Base-by-base conservation (phyloP, 1,139 yeast species). In the Pichia sp. region DNA sequence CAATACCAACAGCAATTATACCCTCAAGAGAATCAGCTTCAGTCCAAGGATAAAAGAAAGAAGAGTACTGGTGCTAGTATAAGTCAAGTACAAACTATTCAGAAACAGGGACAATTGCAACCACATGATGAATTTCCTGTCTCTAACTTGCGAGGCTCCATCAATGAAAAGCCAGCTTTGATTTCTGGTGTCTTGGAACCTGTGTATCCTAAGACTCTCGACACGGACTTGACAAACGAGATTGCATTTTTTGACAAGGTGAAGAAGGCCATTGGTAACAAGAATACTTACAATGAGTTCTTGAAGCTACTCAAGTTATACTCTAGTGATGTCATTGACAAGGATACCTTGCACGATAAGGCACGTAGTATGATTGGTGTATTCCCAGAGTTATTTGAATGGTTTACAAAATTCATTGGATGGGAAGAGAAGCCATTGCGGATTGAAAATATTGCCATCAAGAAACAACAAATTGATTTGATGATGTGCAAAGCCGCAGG, bases 331-430 rank as follows among this genome's bases (percentile, higher is more conserved):
- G 77, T 93, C 40, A 80, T 93, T 48, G 96, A 86, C 55, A 82
- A 83, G 48, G 72, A 69, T 38, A 78, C 91, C 14, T 69, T 91
- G 42, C 86, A 91, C 22, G 91, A 81, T 53, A 74, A 94, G 45
- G 91, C 81, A 8, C 93, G 83, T 43, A 78, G 84, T 11, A 91
- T 86, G 53, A 67, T 91, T 53, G 96, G 96, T 21, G 72, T 75
- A 17, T 81, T 78, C 50, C 72, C 74, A 22, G 97, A 88, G 44
- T 66, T 93, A 41, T 72, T 84, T 56, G 77, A 74, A 40, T 88
- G 97, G 96, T 91, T 91, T 66, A 88, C 86, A 58, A 68, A 73
- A 51, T 88, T 91, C 64, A 94, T 91, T 44, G 94, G 94, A 10
- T 91, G 74, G 56, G 88, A 85, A 46, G 84, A 77, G 30, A 69